These are phyloP conservation scores for Pinus tabuliformis DNA, from an alignment of 75 land plant genomes.

Conservation along the genomic window DNA sequence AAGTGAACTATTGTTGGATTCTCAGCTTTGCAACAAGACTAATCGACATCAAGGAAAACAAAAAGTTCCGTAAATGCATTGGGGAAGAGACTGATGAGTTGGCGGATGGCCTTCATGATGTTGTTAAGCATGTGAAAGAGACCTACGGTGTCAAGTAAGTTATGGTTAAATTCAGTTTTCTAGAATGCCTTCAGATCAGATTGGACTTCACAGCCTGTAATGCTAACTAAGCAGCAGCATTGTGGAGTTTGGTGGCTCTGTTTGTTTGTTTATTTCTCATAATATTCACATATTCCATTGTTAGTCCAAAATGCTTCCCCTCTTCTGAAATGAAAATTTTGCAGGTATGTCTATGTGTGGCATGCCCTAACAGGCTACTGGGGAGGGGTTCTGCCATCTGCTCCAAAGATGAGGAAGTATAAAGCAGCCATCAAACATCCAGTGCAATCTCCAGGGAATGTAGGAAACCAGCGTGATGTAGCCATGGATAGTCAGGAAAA, in stretches of 20 bases:
- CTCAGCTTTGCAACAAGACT: slow-evolving; percentile 71
- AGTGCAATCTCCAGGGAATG: slow-evolving; percentile 60
- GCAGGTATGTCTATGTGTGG: slow-evolving; percentile 85
- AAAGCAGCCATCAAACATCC: slow-evolving; percentile 59
- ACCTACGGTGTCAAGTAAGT: slow-evolving; percentile 55
- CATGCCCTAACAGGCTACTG: slow-evolving; percentile 91
- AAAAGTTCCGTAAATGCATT: slow-evolving; percentile 52
- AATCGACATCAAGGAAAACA: slow-evolving; percentile 64
- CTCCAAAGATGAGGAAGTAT: slow-evolving; percentile 49
- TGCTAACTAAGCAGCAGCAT: neutral
- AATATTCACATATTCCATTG: neutral
- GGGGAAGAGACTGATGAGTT: slow-evolving; percentile 26
- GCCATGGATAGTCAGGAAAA: slow-evolving; percentile 68
- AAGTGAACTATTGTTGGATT: neutral
- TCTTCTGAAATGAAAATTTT: neutral
- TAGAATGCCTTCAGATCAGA: neutral
- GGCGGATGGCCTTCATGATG: slow-evolving; percentile 27
- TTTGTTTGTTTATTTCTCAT: neutral
- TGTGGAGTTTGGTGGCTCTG: neutral
- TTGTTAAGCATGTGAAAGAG: slow-evolving; percentile 39
- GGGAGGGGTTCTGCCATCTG: slow-evolving; percentile 77
- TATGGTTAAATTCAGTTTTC: slow-evolving; percentile 7
- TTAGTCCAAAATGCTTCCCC: neutral
- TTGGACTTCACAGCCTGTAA: neutral
- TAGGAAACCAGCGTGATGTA: slow-evolving; percentile 64